A percentile compares a stretch with the other conserved stretches of the same genome.
Evolutionary conservation across 2,329 filamentous ascomycete genomes (phyloP).

Genomic region (Knoxdaviesia proteae): DNA sequence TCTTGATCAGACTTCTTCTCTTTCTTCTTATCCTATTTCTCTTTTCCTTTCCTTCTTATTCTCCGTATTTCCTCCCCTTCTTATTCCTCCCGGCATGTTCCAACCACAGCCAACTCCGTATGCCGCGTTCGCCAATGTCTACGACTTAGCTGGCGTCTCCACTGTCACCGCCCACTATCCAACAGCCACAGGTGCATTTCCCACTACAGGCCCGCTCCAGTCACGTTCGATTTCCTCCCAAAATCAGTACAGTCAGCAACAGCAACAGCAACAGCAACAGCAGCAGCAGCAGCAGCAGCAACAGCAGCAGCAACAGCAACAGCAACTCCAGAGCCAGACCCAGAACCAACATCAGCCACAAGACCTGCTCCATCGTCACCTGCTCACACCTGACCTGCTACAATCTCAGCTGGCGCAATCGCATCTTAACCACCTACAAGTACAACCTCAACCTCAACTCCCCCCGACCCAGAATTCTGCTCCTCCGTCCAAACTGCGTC

Average conservation of each 20-base stretch:
- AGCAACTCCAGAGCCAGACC: conserved; percentile 4
- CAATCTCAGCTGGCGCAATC: too few relatives aligned
- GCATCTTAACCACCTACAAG: too few relatives aligned
- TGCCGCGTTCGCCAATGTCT: conserved; percentile 12
- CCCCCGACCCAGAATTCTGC: neutral
- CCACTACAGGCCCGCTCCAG: conserved; percentile 1
- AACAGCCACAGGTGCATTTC: neutral
- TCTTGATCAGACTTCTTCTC: too few relatives aligned
- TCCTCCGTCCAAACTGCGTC: neutral
- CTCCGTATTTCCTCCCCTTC: too few relatives aligned
- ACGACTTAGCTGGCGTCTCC: neutral
- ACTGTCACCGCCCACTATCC: neutral
- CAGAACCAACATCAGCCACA: conserved; percentile 3
- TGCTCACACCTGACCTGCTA: conserved; percentile 2
- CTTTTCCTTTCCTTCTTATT: too few relatives aligned
- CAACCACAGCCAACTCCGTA: conserved; percentile 30
- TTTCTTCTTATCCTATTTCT: too few relatives aligned
- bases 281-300: conserved; percentile 8
- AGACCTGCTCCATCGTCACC: conserved; percentile 2
- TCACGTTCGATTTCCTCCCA: neutral
- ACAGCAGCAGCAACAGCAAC: conserved; percentile 4
- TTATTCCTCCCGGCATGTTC: conserved; percentile 20
- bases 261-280: conserved; percentile 6
- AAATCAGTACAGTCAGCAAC: conserved; percentile 6
- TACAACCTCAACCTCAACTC: neutral